These are phyloP conservation scores for Cytidiella melzeri DNA, from an alignment of 768 basidiomycete species.

Conservation along the genomic window DNA sequence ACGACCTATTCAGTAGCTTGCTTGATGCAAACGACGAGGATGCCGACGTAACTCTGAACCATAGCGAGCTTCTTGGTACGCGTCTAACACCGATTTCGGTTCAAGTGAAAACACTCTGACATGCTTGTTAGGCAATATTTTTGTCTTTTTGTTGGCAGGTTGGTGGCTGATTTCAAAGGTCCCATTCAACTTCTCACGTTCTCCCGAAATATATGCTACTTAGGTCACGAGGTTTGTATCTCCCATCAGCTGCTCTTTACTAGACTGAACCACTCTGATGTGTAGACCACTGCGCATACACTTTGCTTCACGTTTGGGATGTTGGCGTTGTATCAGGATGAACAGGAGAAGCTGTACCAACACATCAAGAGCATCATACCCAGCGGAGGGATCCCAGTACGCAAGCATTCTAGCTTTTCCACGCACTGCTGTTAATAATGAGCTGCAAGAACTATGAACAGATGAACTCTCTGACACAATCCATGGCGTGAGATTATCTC, in stretches of 20 bases:
- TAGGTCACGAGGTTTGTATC: slow-evolving; percentile 1
- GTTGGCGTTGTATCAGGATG: slow-evolving; percentile 34
- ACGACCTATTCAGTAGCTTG: slow-evolving; percentile 48
- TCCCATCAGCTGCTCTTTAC: background rate
- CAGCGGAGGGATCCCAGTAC: slow-evolving; percentile 23
- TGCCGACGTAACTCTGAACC: slow-evolving; percentile 30
- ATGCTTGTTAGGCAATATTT: slow-evolving; percentile 36
- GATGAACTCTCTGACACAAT: slow-evolving; percentile 19
- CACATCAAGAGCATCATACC: slow-evolving; percentile 25
- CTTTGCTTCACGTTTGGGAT: slow-evolving; percentile 29
- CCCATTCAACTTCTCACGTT: no score
- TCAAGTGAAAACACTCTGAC: no score
- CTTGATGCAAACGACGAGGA: slow-evolving; percentile 41
- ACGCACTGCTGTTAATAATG: no score
- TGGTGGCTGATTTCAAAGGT: background rate
- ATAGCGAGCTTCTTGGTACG: slow-evolving; percentile 37
- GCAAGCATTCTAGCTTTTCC: slow-evolving; percentile 8
- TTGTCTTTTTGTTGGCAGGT: slow-evolving; percentile 49
- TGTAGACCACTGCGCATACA: slow-evolving; percentile 30
- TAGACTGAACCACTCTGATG: background rate
- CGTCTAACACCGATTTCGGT: no score
- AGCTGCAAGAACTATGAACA: slow-evolving; percentile 30
- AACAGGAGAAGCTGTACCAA: slow-evolving; percentile 32
- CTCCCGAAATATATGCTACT: no score
- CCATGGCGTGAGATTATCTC: slow-evolving; percentile 25